Base-by-base conservation (phyloP, 345 rosid genomes). In the Turritis glabra region DNA sequence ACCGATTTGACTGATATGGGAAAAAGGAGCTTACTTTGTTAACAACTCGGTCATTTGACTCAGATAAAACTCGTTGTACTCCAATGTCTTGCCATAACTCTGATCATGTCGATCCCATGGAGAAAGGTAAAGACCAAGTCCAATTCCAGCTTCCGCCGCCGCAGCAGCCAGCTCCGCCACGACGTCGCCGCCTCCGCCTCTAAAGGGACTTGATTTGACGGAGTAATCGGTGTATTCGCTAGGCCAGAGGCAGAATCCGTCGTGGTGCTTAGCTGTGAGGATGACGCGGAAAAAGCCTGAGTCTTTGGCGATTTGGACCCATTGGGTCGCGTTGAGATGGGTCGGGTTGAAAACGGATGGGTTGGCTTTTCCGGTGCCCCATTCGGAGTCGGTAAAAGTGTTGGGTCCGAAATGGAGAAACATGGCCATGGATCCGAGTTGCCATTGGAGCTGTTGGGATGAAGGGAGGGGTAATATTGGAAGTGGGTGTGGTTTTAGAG, bases 241-340 rank as follows among this genome's bases (percentile, higher is more conserved):
- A 2, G 93, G 96, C 98, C 97, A 94, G 73, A 94, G 80, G 56
- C 96, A 94, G 80, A 94, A 91, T n/a, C 98, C 98, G 50, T 94
- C 98, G 66, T 90, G 97, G 85, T 94, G 97, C 51, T 94, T 94
- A 4, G 95, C 90, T 0, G 97, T 94, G 67, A 94, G 89, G 52
- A 91, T 84, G 41, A 94, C 80, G 8, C 89, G 85, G 4, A 86
- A 74, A 73, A 94, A 94, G 3, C 95, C 96, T 5, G 83, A 78
- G 69, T 80, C 86, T 80, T 90, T 86, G 8, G 96, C 95, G 26
- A 85, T 83, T 30, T 80, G 83, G 71, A 89, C 88, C 97, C 98
- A 94, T 71, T 94, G 98, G n/a, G 85, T 64, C 11, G 91, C 85
- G 67, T 89, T 83, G 56, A 94, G 71, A 35, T 23, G 76, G 68